Conservation (phyloP, 2,329 filamentous ascomycete species). For the Apiospora rasikravindrae region DNA sequence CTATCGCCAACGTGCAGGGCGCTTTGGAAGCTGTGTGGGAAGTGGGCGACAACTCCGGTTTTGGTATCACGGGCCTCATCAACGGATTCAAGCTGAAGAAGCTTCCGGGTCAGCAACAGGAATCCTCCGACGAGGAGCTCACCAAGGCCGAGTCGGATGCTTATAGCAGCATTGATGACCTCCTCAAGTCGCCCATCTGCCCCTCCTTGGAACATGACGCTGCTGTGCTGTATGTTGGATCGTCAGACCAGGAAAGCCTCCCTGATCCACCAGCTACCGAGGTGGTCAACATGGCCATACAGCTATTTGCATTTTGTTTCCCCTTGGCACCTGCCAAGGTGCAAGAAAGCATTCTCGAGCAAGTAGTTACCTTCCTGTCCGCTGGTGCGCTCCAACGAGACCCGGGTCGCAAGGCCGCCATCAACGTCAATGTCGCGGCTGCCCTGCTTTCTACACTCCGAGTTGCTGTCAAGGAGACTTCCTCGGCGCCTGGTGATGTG, state of each 20-base stretch:
- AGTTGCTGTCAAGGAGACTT: constrained; percentile 82
- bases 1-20: constrained; percentile 88
- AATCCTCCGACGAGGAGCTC: constrained; percentile 36
- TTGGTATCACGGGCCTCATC: constrained; percentile 87
- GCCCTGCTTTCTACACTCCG: constrained; percentile 82
- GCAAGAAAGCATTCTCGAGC: constrained; percentile 94
- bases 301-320: constrained; percentile 89
- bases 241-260: constrained; percentile 52
- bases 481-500: constrained; percentile 73
- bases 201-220: constrained; percentile 90
- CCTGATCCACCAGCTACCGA: constrained; percentile 89
- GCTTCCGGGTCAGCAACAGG: constrained; percentile 69
- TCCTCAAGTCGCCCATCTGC: constrained; percentile 74
- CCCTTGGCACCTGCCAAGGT: constrained; percentile 89
- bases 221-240: constrained; percentile 73
- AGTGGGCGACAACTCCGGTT: constrained; percentile 90
- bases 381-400: constrained; percentile 82
- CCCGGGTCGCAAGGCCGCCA: constrained; percentile 84
- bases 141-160: constrained; percentile 45
- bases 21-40: constrained; percentile 97
- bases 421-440: constrained; percentile 86
- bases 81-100: constrained; percentile 75
- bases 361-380: constrained; percentile 87
- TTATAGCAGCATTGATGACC: constrained; percentile 67
- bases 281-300: constrained; percentile 92